These are phyloP conservation scores for Yamadazyma ubonensis DNA, from an alignment of 805 yeast genomes.

Conservation along the genomic window DNA sequence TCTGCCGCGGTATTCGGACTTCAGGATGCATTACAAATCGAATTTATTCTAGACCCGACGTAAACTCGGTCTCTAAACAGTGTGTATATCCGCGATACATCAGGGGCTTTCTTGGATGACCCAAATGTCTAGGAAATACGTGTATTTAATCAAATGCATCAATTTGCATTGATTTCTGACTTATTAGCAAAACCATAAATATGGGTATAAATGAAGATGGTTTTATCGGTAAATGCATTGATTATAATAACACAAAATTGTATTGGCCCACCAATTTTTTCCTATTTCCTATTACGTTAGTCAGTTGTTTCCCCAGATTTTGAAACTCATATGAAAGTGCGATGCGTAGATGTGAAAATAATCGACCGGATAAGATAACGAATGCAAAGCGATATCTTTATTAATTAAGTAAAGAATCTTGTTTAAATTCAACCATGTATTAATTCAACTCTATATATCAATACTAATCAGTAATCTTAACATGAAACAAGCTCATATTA, in stretches of 20 bases:
- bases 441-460: too few species aligned
- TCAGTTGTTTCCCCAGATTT: constrained; percentile 10
- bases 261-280: background rate
- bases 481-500: background rate
- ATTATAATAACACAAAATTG: background rate
- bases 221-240: background rate
- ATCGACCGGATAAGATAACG: too few species aligned
- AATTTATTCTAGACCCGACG: constrained; percentile 2
- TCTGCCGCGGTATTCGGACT: constrained; percentile 4
- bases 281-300: constrained; percentile 1
- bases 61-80: background rate
- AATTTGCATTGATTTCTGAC: too few species aligned
- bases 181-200: background rate
- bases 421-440: too few species aligned
- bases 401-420: too few species aligned
- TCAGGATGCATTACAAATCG: constrained; percentile 5
- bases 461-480: background rate
- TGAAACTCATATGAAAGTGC: constrained; percentile 8
- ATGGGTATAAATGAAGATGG: too few species aligned
- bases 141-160: too few species aligned
- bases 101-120: background rate
- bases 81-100: background rate
- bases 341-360: constrained; percentile 6
- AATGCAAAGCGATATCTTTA: too few species aligned
- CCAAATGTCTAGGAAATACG: too few species aligned